These are phyloP conservation scores for Erysimum cheiri DNA, from an alignment of 441 rosid genomes.

Conservation along the genomic window DNA sequence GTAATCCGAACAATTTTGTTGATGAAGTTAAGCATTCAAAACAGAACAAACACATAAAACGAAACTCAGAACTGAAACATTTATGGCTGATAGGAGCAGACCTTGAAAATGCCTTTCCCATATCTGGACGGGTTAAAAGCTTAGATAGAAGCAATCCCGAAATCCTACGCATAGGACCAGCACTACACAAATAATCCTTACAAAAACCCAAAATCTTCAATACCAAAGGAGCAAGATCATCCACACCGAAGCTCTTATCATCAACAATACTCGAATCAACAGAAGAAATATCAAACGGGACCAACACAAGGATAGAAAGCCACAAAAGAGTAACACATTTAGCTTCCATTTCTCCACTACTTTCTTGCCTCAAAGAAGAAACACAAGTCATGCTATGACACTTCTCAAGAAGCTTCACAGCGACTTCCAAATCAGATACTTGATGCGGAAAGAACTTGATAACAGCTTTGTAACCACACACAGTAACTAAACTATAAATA, in stretches of 20 bases:
- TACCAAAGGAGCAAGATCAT: slow-evolving; percentile 73
- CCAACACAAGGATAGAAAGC: slow-evolving; percentile 89
- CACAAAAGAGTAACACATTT: slow-evolving; percentile 84
- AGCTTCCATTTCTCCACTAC: slow-evolving; percentile 97
- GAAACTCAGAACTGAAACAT: slow-evolving; percentile 3
- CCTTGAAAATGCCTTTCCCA: slow-evolving; percentile 81
- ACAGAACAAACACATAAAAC: no score
- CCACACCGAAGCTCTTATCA: slow-evolving; percentile 47
- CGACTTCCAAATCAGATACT: slow-evolving; percentile 88
- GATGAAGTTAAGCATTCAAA: no score
- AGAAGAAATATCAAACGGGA: slow-evolving; percentile 92
- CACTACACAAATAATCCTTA: slow-evolving; percentile 79
- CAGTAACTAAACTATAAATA: slow-evolving; percentile 79
- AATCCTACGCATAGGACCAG: slow-evolving; percentile 93
- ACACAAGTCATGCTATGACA: slow-evolving; percentile 62
- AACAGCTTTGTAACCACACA: slow-evolving; percentile 86
- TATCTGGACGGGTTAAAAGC: slow-evolving; percentile 91
- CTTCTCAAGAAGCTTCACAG: slow-evolving; percentile 79
- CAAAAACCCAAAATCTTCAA: slow-evolving; percentile 70
- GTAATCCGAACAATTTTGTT: background rate
- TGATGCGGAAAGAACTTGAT: slow-evolving; percentile 91
- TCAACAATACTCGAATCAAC: slow-evolving; percentile 76
- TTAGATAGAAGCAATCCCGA: slow-evolving; percentile 78
- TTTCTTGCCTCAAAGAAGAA: slow-evolving; percentile 77
- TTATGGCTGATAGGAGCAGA: slow-evolving; percentile 32